These are phyloP conservation scores for Populus euphratica DNA, from an alignment of 345 rosid genomes.

Conservation along the genomic window DNA sequence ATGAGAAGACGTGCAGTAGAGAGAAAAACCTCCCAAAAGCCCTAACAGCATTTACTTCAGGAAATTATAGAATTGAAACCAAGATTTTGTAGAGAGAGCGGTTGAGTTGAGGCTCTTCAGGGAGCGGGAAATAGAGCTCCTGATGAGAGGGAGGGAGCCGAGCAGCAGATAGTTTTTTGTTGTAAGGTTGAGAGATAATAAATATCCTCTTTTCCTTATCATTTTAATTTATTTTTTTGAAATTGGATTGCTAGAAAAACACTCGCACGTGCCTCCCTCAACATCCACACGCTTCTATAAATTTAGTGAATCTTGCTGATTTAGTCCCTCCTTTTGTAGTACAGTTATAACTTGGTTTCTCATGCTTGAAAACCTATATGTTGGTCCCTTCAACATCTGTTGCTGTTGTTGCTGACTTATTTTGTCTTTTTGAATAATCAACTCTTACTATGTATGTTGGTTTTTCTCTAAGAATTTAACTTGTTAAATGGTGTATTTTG, in stretches of 20 bases:
- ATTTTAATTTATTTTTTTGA: not conserved
- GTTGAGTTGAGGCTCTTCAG: not conserved
- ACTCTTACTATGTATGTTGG: too few species aligned
- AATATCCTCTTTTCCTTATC: slow-evolving; percentile 25
- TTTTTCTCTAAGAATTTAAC: too few species aligned
- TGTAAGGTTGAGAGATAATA: slow-evolving; percentile 26
- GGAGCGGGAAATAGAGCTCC: slow-evolving; percentile 35
- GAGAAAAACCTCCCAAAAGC: slow-evolving; percentile 26
- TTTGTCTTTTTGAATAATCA: too few species aligned
- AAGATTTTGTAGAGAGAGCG: slow-evolving; percentile 1
- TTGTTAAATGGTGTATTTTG: too few species aligned
- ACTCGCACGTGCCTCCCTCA: slow-evolving; percentile 20
- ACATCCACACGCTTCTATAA: not conserved
- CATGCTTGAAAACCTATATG: too few species aligned
- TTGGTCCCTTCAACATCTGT: too few species aligned
- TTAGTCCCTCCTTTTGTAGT: too few species aligned
- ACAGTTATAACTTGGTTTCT: too few species aligned
- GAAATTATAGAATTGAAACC: slow-evolving; percentile 12
- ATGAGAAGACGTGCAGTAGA: slow-evolving; percentile 32
- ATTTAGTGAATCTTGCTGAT: not conserved
- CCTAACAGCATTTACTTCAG: slow-evolving; percentile 24
- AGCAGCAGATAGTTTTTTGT: not conserved
- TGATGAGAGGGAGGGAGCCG: not conserved
- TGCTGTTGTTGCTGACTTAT: too few species aligned
- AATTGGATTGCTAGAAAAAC: not conserved